Evolutionary conservation across 129 eudicot species (phyloP), one percentile per base, ranked within the genome.

Genomic region (Calendula officinalis): DNA sequence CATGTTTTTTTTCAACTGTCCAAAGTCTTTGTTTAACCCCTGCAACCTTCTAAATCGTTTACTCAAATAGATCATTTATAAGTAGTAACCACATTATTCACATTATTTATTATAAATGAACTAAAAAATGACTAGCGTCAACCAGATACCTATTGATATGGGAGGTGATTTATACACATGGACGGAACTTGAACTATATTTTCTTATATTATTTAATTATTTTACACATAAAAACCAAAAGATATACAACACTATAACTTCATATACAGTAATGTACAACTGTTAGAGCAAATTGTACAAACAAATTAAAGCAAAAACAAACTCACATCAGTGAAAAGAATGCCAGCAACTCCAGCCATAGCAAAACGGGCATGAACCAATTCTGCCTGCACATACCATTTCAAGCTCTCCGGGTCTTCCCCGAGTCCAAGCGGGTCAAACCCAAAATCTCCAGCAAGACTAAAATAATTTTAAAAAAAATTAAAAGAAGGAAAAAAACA

Each of bases 341-440:
- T 91, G 54, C 98, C 98, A 70, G 98, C 96, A 37, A 91, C 96
- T 38, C 96, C 98, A 50, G 96, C 96, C 98, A 91, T 91, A 43
- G 98, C 96, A n/a, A 91, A 91, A 11, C 96, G 96, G 30, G 80
- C 77, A 81, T 91, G 98, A 75, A 91, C 95, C 60, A 91, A 68
- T 65, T 91, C 98, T 0, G 98, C 98, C 71, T 91, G 98, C 45
- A 91, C 95, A 77, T 87, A 91, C 98, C 98, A 91, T 75, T 56
- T 91, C 77, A 91, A 81, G 84, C 89, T 88, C 71, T 75, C 77
- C 3, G 96, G 96, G 64, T 91, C 98, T 70, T 85, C 98, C 17
- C 98, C 98, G 44, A 91, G 96, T 71, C 88, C 96, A 67, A 91
- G 96, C 0, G 98, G 95, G 71, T 91, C 98, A 69, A 91, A 91